Conservation (phyloP, 2,329 filamentous ascomycete genomes). For the Lasiodiplodia hormozganensis region DNA sequence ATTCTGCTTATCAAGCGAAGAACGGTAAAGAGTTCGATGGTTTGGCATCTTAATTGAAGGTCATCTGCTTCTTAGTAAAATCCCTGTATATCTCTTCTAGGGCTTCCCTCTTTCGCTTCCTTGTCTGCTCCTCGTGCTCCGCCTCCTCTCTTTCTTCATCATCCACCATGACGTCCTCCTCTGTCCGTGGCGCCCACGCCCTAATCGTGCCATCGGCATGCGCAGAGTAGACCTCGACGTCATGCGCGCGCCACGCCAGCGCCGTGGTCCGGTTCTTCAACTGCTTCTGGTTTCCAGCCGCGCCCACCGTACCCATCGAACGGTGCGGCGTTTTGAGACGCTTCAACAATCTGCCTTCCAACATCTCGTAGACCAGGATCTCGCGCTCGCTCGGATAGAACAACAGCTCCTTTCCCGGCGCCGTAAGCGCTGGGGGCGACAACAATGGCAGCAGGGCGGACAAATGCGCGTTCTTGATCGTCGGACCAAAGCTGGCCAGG, state of each 20-base stretch:
- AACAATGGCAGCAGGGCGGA: conserved; percentile 52
- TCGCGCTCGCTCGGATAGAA: conserved; percentile 80
- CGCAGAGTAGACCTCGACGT: conserved; percentile 78
- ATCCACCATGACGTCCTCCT: conserved; percentile 53
- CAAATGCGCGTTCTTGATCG: conserved; percentile 71
- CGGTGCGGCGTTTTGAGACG: conserved; percentile 69
- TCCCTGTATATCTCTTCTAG: conserved; percentile 70
- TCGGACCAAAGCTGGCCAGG: conserved; percentile 84
- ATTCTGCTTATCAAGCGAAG: neutral
- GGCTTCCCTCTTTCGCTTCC: conserved; percentile 73
- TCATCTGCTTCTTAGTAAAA: conserved; percentile 26
- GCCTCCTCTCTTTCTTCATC: conserved; percentile 50
- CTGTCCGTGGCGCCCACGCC: conserved; percentile 73
- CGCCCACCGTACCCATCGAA: conserved; percentile 27
- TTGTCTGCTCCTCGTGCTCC: conserved; percentile 45
- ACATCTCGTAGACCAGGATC: conserved; percentile 79
- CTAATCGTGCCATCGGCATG: conserved; percentile 86
- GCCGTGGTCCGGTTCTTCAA: conserved; percentile 68
- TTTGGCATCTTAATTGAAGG: conserved; percentile 1
- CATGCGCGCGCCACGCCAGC: conserved; percentile 76
- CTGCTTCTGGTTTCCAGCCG: conserved; percentile 21
- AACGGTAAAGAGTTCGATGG: too few relatives aligned
- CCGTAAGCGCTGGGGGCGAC: conserved; percentile 67
- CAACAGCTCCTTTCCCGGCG: conserved; percentile 68
- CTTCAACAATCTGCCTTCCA: conserved; percentile 75